Evolutionary conservation across 1,284 basidiomycete genomes (phyloP).

Genomic region (Ceratobasidium sp.): DNA sequence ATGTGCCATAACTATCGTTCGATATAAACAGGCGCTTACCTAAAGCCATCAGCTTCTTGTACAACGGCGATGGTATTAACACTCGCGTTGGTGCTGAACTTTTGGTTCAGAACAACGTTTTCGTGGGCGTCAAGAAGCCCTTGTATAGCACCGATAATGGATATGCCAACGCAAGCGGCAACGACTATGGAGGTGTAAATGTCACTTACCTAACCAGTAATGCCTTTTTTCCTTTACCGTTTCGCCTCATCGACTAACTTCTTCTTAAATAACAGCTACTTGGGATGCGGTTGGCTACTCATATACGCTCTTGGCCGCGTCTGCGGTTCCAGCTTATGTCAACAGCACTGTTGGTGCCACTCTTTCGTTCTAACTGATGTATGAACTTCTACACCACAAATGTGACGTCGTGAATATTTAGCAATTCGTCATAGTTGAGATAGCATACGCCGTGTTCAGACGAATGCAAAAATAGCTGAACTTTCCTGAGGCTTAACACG

Average conservation of each 20-base stretch:
- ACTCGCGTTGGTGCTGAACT: conserved; percentile 57
- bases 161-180: conserved; percentile 1
- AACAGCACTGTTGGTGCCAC: not conserved
- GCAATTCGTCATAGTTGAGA: too few species aligned
- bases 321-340: not conserved
- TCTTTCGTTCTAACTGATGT: conserved; percentile 1
- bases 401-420: too few species aligned
- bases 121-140: not conserved
- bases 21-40: not conserved
- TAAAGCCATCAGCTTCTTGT: conserved; percentile 51
- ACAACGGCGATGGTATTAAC: conserved; percentile 62
- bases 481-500: too few species aligned
- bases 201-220: conserved; percentile 4
- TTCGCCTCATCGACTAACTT: not conserved
- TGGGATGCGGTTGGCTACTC: conserved; percentile 12
- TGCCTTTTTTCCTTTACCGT: too few species aligned
- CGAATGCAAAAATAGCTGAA: too few species aligned
- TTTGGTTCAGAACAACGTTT: conserved; percentile 28
- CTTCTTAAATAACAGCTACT: not conserved
- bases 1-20: not conserved
- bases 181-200: conserved; percentile 6
- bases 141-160: conserved; percentile 18
- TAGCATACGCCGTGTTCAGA: too few species aligned
- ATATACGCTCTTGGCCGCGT: not conserved
- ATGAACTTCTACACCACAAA: too few species aligned